Evolutionary conservation across 2,329 filamentous ascomycete species (phyloP), one percentile per base, ranked within the genome.

Genomic region (Colletotrichum zoysiae): DNA sequence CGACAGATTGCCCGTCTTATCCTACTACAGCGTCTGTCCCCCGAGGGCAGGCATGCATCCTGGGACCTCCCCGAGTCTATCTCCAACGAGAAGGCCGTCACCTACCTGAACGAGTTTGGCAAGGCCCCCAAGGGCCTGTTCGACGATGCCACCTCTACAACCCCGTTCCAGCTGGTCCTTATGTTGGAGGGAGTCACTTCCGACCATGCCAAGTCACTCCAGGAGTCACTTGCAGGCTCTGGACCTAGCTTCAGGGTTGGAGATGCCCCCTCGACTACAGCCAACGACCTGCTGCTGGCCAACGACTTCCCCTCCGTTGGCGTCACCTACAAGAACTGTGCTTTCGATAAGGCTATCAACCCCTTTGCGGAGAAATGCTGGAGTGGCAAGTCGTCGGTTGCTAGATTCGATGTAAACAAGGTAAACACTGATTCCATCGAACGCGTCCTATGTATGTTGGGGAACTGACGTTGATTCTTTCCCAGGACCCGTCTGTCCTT

Each of bases 61-160:
- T 84, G 81, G 78, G 86, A 84, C 76, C 82, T 85, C 63, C 84
- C 82, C 48, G 78, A 81, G 38, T 80, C 78, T 44, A 78, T 83
- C 57, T 63, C 76, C 33, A 82, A 86, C 69, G 84, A 88, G 53
- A 81, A 81, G 48, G 86, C 87, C 11, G 80, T 93, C 50, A 82
- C 84, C 60, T 82, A 88, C 75, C 83, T 94, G 77, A 89, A 90
- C 77, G 82, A 82, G 61, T 92, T 89, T 79, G 91, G 90, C 73
- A 88, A 86, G 73, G 77, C 82, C 40, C 80, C 86, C 8, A 75
- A 81, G 65, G 79, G 84, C 26, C 81, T 93, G 44, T 90, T 93
- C 75, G 81, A 79, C 56, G 80, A 77, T n/a, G 74, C 74, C 3
- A 68, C 78, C 5, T 77, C 80, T 53, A 73, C 74, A 14, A 74